Evolutionary conservation across 805 yeast genomes (phyloP), one percentile per base, ranked within the genome.

Genomic region (Candida pini): DNA sequence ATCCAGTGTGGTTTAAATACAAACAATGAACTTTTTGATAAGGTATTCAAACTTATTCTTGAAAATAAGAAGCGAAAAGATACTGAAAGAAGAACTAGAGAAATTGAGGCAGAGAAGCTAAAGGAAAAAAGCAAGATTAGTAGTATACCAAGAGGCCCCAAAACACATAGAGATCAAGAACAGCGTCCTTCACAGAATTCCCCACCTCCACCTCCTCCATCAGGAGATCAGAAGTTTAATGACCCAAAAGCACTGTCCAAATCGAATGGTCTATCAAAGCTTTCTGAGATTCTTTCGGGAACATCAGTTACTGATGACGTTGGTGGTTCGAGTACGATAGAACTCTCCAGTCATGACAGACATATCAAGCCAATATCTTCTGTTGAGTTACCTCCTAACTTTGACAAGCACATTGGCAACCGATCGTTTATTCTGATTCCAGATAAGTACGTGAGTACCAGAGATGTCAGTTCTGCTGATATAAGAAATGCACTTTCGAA

Each of bases 401-500:
- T 78, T 16, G 63, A 54, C 4, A 66, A 55, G 31, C 66, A 68
- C 31, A 69, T 81, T 18, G 71, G 71, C 37, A 71, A 70, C 20
- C 62, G 83, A 20, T 80, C 89, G 0, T 78, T 66, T 37, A 57
- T 83, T 18, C 65, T 71, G 41, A 71, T 83, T 29, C 63, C 68
- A 13, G 73, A 71, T 43, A 66, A 64, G 38, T 69, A 66, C 38
- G 67, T 73, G 12, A 66, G 77, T 2, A 64, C 75, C 0, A 58
- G 63, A 34, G 62, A 65, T 34, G 65, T 78, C 1, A 61, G 68
- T 12, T 62, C 76, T 3, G 67, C 66, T 34, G 86, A 81, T 49
- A 62, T 87, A 35, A 78, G 82, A 47, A 66, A 71, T 18, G 64
- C 68, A 20, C 60, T 86, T 21, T 68, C 68, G 26, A 71, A 68